These are phyloP conservation scores for Davidsoniella australis DNA, from an alignment of 2,329 filamentous ascomycete genomes.

Conservation along the genomic window DNA sequence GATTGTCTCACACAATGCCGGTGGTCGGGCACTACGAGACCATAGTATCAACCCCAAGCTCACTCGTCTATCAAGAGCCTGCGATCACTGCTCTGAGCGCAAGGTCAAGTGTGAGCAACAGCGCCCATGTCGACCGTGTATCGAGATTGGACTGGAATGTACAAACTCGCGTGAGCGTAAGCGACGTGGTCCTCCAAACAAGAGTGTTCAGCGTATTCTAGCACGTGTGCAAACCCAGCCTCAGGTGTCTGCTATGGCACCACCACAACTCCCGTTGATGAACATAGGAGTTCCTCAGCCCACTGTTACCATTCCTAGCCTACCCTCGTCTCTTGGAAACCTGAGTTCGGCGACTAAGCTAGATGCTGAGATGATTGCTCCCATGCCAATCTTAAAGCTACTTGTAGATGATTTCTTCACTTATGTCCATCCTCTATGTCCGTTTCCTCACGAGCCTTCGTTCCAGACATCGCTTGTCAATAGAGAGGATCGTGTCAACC, in stretches of 20 bases:
- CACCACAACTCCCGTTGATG: conserved; percentile 15
- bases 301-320: background rate
- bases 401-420: conserved; percentile 72
- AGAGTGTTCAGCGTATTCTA: conserved; percentile 17
- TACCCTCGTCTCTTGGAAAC: background rate
- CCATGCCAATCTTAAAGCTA: conserved; percentile 47
- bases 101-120: conserved; percentile 45
- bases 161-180: conserved; percentile 41
- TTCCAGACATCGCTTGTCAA: conserved; percentile 53
- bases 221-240: conserved; percentile 22
- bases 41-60: conserved; percentile 31
- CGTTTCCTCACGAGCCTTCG: conserved; percentile 64
- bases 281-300: conserved; percentile 2
- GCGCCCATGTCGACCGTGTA: conserved; percentile 37
- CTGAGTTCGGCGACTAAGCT: conserved; percentile 17
- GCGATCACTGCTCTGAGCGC: conserved; percentile 44
- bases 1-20: background rate
- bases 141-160: conserved; percentile 39
- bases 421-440: conserved; percentile 60
- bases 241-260: conserved; percentile 33
- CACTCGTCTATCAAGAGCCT: conserved; percentile 39
- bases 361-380: conserved; percentile 53
- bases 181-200: conserved; percentile 41
- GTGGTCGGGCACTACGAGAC: conserved; percentile 19
- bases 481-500: conserved; percentile 48